Evolutionary conservation across 2,329 filamentous ascomycete species (phyloP).

Genomic region (Aureobasidium sp.): DNA sequence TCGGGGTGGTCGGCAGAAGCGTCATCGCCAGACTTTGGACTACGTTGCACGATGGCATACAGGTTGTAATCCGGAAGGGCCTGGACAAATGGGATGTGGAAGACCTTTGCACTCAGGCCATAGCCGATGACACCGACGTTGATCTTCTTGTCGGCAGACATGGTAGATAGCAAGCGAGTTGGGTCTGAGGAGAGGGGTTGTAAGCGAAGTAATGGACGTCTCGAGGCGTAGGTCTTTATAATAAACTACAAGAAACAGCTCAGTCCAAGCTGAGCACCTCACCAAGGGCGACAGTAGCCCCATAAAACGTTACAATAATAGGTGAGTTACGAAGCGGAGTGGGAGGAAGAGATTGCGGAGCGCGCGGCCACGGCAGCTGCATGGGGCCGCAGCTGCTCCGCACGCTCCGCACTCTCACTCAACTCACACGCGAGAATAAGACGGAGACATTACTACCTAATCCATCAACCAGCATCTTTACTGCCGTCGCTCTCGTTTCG

Average conservation of each 20-base stretch:
- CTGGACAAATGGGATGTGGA: slow-evolving; percentile 72
- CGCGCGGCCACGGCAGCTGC: too few relatives aligned
- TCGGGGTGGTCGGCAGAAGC: slow-evolving; percentile 59
- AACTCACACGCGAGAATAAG: neutral
- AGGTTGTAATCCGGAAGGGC: slow-evolving; percentile 54
- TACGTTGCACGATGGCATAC: slow-evolving; percentile 67
- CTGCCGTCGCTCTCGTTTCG: neutral
- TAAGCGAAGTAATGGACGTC: neutral
- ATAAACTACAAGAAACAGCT: neutral
- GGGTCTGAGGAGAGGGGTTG: neutral
- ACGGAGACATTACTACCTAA: neutral
- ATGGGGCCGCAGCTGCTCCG: too few relatives aligned
- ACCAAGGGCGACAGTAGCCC: neutral
- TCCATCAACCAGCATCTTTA: neutral
- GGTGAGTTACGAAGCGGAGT: neutral
- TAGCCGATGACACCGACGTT: slow-evolving; percentile 54
- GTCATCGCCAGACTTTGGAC: slow-evolving; percentile 54
- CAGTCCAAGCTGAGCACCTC: neutral
- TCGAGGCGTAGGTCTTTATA: neutral
- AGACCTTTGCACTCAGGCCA: slow-evolving; percentile 63
- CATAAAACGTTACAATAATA: neutral
- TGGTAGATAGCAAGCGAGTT: neutral
- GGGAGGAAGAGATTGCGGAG: neutral
- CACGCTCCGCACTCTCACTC: neutral
- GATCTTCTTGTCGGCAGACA: slow-evolving; percentile 26